These are phyloP conservation scores for Rhodamnia argentea DNA, from an alignment of 345 rosid genomes.

Conservation along the genomic window DNA sequence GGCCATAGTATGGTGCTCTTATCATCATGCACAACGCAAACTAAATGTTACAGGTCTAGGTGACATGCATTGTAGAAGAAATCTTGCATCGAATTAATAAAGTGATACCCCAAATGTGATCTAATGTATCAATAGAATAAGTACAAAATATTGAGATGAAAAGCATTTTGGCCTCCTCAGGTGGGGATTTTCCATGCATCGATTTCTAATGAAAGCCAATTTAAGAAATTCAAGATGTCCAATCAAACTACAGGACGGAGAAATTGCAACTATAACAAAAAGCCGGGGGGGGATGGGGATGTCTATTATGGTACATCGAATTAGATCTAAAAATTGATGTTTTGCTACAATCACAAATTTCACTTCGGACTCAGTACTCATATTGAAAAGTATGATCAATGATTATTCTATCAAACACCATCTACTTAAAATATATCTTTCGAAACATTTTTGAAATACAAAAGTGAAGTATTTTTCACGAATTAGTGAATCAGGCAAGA, in stretches of 20 bases:
- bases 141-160: no score
- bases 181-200: no score
- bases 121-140: no score
- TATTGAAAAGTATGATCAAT: neutral
- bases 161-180: no score
- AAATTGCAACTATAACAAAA: no score
- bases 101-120: no score
- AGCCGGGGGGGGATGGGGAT: no score
- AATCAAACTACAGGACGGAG: no score
- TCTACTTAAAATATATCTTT: neutral
- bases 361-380: neutral
- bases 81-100: no score
- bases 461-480: neutral
- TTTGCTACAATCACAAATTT: neutral
- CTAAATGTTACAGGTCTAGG: neutral
- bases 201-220: no score
- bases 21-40: neutral
- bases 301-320: no score
- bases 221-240: no score
- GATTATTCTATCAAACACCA: neutral
- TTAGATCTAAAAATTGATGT: neutral
- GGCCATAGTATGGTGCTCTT: neutral
- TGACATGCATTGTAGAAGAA: neutral
- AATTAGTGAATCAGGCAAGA: neutral
- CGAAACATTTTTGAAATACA: neutral